Base-by-base conservation (phyloP, 2,329 filamentous ascomycete genomes). In the Cadophora malorum region DNA sequence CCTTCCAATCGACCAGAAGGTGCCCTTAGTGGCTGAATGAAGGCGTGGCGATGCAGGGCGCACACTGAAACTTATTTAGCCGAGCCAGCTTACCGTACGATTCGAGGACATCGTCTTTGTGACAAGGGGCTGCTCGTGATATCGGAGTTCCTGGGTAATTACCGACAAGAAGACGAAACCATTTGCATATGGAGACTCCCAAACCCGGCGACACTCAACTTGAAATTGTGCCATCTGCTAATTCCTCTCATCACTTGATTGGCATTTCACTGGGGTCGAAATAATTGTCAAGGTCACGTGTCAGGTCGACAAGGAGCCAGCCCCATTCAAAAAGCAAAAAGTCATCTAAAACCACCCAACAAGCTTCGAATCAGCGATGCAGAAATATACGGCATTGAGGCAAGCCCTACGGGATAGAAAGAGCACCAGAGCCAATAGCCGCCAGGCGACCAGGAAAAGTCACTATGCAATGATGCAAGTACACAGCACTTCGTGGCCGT, bases 11-110 rank as follows among this genome's bases (percentile, higher is more conserved):
- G 33, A 25, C 10, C n/a, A 45, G 33, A 41, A 10, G 14, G 35
- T 38, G 12, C 21, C 56, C 41, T 28, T 28, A 12, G 56, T 59
- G 55, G 33, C 56, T 59, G 9, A 25, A 25, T 59, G 56, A 59
- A 59, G 56, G 56, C 56, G 56, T 59, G 56, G 33, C 56, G 33
- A 45, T 59, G 9, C 55, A 25, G n/a, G 55, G 55, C 55, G n/a
- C 55, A 7, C 31, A 28, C 33, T 28, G 56, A 41, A 59, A 59
- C 56, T 45, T 59, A 59, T 41, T 59, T 59, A 59, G 56, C 31
- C 56, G 33, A 58, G 33, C 31, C 55, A 58, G 19, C 55, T 58
- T 58, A 21, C 25, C 21, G 33, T 59, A 41, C 56, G 33, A 59
- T 59, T 25, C 35, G 16, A 45, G n/a, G 56, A 41, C 10, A 41